Conservation (phyloP, 2,329 filamentous ascomycete genomes). For the Colletotrichum costaricense region DNA sequence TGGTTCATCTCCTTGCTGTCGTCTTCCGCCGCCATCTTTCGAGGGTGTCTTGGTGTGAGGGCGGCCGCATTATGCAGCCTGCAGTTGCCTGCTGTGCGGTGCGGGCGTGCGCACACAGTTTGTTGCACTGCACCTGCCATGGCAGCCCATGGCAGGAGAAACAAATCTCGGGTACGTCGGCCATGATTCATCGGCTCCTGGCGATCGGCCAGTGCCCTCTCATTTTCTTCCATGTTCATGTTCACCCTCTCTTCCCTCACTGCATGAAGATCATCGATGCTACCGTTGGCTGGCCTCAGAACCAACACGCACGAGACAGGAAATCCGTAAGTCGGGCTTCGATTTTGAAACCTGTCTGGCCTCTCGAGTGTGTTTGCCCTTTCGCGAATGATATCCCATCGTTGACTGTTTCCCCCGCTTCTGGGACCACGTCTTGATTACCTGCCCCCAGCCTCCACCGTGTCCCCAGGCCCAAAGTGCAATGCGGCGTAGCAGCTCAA, state of each 20-base stretch:
- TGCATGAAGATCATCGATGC: not conserved
- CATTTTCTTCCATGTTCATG: not conserved
- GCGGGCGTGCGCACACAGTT: slow-evolving; percentile 27
- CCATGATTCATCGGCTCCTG: not conserved
- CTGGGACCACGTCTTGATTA: slow-evolving; percentile 9
- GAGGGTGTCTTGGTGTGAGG: not conserved
- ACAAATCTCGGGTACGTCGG: slow-evolving; percentile 9
- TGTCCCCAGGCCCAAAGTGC: not conserved
- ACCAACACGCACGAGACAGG: not conserved
- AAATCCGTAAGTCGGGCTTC: not conserved
- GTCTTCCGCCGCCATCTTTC: not conserved
- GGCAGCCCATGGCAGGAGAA: not conserved
- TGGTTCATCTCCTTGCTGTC: slow-evolving; percentile 3
- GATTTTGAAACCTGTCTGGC: not conserved
- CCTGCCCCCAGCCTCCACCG: slow-evolving; percentile 2
- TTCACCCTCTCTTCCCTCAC: not conserved
- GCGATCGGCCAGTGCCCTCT: not conserved
- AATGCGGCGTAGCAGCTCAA: slow-evolving; percentile 25
- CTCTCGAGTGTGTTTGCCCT: not conserved
- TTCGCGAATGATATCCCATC: slow-evolving; percentile 18
- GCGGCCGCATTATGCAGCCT: slow-evolving; percentile 25
- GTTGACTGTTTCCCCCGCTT: slow-evolving; percentile 20
- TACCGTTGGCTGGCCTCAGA: not conserved
- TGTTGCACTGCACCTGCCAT: slow-evolving; percentile 29
- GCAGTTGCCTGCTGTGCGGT: slow-evolving; percentile 19